Conservation (phyloP, 345 rosid genomes). For the Luvunga scandens region DNA sequence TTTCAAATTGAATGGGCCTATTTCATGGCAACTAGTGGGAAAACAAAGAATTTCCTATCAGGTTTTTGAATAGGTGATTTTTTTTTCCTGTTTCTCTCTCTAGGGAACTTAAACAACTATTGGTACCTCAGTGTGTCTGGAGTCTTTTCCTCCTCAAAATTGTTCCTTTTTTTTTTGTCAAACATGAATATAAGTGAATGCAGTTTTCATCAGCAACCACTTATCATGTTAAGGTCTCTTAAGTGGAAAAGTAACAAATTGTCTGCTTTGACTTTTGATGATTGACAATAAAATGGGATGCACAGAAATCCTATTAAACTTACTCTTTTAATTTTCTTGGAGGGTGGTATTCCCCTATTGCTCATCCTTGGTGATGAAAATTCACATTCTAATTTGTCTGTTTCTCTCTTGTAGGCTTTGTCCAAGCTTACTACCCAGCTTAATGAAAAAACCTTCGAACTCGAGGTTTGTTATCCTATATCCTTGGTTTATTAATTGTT, state of each 20-base stretch:
- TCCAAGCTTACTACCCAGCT: slow-evolving; percentile 57
- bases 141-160: background rate
- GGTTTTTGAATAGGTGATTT: background rate
- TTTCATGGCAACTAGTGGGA: background rate
- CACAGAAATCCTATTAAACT: background rate
- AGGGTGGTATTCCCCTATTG: background rate
- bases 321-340: background rate
- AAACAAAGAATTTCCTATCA: background rate
- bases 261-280: background rate
- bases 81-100: background rate
- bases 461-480: slow-evolving; percentile 54
- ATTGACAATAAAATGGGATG: background rate
- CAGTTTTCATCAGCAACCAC: background rate
- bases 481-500: slow-evolving; percentile 11
- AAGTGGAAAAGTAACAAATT: background rate
- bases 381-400: slow-evolving; percentile 20
- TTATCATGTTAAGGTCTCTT: background rate
- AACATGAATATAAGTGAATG: background rate
- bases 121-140: background rate
- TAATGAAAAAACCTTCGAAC: slow-evolving; percentile 61
- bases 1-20: slow-evolving; percentile 4
- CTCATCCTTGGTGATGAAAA: slow-evolving; percentile 7
- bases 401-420: slow-evolving; percentile 37
- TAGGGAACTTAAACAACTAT: background rate
- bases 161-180: background rate